Conservation (phyloP, 352 stramenopile genomes). For the Elongisporangium anandrum region DNA sequence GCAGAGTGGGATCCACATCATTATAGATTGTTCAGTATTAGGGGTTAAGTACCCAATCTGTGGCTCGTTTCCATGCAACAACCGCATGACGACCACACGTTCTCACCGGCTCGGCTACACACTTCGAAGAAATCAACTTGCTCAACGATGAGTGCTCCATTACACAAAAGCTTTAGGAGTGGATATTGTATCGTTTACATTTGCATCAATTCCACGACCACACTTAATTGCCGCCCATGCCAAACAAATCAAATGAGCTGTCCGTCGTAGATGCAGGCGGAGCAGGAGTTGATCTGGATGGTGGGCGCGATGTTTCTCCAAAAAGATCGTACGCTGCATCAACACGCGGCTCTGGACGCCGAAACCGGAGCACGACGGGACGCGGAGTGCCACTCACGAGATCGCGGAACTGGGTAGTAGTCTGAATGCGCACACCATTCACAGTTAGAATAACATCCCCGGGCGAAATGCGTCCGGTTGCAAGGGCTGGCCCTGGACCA, state of each 20-base stretch:
- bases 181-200: too few relatives aligned
- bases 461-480: slow-evolving; percentile 40
- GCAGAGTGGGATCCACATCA: too few relatives aligned
- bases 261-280: not conserved
- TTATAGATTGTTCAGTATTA: too few relatives aligned
- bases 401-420: slow-evolving; percentile 69
- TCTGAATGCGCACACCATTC: slow-evolving; percentile 55
- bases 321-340: slow-evolving; percentile 65
- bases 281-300: not conserved
- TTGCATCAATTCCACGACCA: too few relatives aligned
- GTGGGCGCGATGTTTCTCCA: slow-evolving; percentile 31
- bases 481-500: slow-evolving; percentile 33
- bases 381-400: slow-evolving; percentile 53
- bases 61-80: too few relatives aligned
- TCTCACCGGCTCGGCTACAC: too few relatives aligned
- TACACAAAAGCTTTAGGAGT: too few relatives aligned
- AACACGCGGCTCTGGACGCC: slow-evolving; percentile 32
- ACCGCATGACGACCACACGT: too few relatives aligned
- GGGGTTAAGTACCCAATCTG: too few relatives aligned
- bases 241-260: slow-evolving; percentile 17
- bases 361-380: slow-evolving; percentile 70
- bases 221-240: slow-evolving; percentile 1
- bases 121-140: too few relatives aligned
- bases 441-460: slow-evolving; percentile 75
- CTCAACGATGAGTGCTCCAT: too few relatives aligned